These are phyloP conservation scores for Huntiella abstrusa DNA, from an alignment of 2,329 filamentous ascomycete species.

Conservation along the genomic window DNA sequence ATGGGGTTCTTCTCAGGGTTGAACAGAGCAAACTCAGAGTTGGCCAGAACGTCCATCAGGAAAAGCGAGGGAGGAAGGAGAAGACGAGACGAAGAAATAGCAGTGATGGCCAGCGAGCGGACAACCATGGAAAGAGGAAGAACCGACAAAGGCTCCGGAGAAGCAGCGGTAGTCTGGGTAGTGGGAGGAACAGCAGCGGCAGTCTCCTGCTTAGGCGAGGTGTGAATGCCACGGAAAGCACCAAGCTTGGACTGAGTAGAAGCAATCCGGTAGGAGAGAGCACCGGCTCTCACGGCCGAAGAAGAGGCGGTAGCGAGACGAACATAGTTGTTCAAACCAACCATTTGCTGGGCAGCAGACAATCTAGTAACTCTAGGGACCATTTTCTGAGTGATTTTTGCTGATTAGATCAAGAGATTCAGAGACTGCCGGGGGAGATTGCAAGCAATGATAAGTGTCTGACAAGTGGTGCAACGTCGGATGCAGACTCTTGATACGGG, in stretches of 20 bases:
- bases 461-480: too few species aligned
- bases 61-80: slow-evolving; percentile 53
- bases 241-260: background rate
- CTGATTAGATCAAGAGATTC: background rate
- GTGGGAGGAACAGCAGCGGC: slow-evolving; percentile 4
- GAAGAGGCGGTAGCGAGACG: background rate
- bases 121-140: slow-evolving; percentile 48
- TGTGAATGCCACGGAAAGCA: slow-evolving; percentile 7
- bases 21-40: slow-evolving; percentile 46
- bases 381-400: background rate
- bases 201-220: slow-evolving; percentile 7
- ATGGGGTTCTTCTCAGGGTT: slow-evolving; percentile 60
- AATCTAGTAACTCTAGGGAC: background rate
- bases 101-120: slow-evolving; percentile 49
- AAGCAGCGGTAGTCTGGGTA: slow-evolving; percentile 8
- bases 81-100: slow-evolving; percentile 49
- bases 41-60: slow-evolving; percentile 49
- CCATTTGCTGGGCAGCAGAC: slow-evolving; percentile 1
- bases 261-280: background rate
- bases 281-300: background rate
- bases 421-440: background rate
- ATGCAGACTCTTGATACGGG: too few species aligned
- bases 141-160: slow-evolving; percentile 35
- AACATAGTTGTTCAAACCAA: slow-evolving; percentile 2
- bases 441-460: background rate